Evolutionary conservation across 2,329 filamentous ascomycete genomes (phyloP), one percentile per base, ranked within the genome.

Genomic region (Samsoniella hepiali): DNA sequence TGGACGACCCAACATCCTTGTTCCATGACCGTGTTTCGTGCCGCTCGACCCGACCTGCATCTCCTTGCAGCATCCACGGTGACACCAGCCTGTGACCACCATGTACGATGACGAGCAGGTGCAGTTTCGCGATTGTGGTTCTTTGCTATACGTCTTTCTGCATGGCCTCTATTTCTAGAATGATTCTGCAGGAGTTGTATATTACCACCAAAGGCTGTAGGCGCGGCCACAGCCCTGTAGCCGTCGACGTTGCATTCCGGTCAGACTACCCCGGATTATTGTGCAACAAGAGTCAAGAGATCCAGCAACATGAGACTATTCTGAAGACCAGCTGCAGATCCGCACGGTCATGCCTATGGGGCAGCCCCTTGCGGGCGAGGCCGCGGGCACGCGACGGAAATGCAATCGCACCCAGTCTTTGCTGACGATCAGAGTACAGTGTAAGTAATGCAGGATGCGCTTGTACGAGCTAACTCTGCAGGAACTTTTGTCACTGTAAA

Each of bases 31-130:
- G 13, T 45, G 49, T 44, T 31, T 53, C 22, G 17, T 45, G 58
- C 58, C 58, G 49, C 58, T 47, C 47, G 49, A 61, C 45, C 58
- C 58, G 58, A 61, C 49, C 40, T 47, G 58, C 58, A 61, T 54
- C 38, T 29, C 29, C 58, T 44, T 44, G 38, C 45, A 51, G 49
- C 27, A 53, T 31, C 29, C n/a, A 45, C 58, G 15, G 17, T 51
- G 45, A 22, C 31, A 59, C 32, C n/a, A 44, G 29, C 27, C 13
- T 42, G 27, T 29, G n/a, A 29, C 47, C 49, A 54, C 58, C 38
- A 45, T 54, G 36, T 50, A 61, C n/a, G 58, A 61, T 54, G 58
- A 54, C 32, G 47, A 61, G 58, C 17, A n/a, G 31, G 27, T 9
- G 36, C 22, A n/a, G 10, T 44, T 36, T 17, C 6, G 36, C 5